phyloP scores from a whole-genome alignment of 129 eudicot genomes.

The Glebionis coronaria region DNA sequence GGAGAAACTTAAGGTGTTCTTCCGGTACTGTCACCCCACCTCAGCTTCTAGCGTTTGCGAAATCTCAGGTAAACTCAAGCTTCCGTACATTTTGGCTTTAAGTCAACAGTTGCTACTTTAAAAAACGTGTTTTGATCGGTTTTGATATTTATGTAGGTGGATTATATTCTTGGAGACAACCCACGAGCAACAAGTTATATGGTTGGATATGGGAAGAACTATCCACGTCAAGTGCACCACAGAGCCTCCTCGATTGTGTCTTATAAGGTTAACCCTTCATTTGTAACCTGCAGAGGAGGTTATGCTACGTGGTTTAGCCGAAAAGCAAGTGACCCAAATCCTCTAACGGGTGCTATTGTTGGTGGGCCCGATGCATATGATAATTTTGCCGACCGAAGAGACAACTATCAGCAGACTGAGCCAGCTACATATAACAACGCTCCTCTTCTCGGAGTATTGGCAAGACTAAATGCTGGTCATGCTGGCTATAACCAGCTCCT shows the following conservation, averaged over 20 bases:
- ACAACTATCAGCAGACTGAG: not conserved
- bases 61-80: constrained; percentile 46
- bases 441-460: constrained; percentile 44
- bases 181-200: constrained; percentile 82
- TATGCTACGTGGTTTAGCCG: not conserved
- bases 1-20: constrained; percentile 41
- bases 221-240: constrained; percentile 51
- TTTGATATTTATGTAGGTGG: constrained; percentile 38
- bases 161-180: constrained; percentile 72
- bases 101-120: not conserved
- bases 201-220: constrained; percentile 44
- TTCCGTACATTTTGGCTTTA: constrained; percentile 1
- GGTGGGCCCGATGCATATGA: no score
- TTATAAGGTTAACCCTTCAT: not conserved
- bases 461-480: constrained; percentile 60
- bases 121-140: no score
- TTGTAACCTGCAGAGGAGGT: constrained; percentile 2
- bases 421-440: constrained; percentile 30
- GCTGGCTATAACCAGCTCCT: constrained; percentile 86
- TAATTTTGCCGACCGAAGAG: no score
- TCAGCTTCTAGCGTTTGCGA: constrained; percentile 55
- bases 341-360: no score
- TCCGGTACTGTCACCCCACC: constrained; percentile 38
- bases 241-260: constrained; percentile 57
- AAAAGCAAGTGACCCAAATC: constrained; percentile 1